Evolutionary conservation across 2,329 filamentous ascomycete species (phyloP), one percentile per base, ranked within the genome.

Genomic region (Colletotrichum sp.): DNA sequence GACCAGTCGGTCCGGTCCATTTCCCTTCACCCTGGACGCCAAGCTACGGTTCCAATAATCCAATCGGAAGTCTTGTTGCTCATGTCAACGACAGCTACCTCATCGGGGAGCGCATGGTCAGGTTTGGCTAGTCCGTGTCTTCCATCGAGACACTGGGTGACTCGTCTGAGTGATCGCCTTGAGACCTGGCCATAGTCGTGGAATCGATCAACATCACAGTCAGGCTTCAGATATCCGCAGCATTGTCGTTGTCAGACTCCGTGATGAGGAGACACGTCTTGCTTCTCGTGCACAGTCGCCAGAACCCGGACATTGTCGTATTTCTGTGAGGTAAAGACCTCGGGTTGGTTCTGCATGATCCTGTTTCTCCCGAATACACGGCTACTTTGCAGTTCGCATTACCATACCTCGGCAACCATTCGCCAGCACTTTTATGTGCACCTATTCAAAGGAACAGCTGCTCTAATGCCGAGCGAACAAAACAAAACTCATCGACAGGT

Each of bases 301-400:
- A 65, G n/a, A 32, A 18, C 6, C 7, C 55, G 36, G 59, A 18
- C 39, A 39, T 49, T 32, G n/a, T 21, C 44, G 15, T 18, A 36
- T 71, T 71, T 52, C 68, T 52, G 49, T 76, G 44, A 59, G 64
- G 73, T 68, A 69, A 69, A 7, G 36, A 34, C 57, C 64, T 59
- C 39, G 63, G 63, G 30, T 49, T n/a, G 13, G 5, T 59, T n/a
- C 34, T 12, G 30, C 21, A 39, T 30, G 49, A 66, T 60, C 74
- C 64, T 69, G 34, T 65, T 76, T 74, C 74, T 66, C 28, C 70
- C 74, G 65, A 69, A 30, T 30, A 32, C 15, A 69, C 44, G 44
- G 32, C 49, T 55, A 52, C 28, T 26, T 8, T 30, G 34, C 30
- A 26, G 9, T 26, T 36, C n/a, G 30, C 57, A 36, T 13, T 28